Conservation (phyloP, 2,329 filamentous ascomycete species). For the Colletotrichum salicis region DNA sequence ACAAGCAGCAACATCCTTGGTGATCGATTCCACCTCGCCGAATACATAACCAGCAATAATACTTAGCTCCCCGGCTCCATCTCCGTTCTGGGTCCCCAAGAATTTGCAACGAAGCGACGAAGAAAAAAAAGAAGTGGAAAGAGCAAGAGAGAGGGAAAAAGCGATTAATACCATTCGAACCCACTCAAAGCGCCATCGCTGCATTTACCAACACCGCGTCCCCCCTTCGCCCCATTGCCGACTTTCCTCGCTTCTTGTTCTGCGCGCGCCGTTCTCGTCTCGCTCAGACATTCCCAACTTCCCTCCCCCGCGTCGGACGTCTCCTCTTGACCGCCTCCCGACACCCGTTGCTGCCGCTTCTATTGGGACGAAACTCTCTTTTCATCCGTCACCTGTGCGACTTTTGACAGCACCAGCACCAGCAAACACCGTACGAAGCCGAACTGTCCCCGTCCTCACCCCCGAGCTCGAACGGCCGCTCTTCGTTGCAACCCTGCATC, state of each 20-base stretch:
- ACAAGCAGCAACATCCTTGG: constrained; percentile 34
- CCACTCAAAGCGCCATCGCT: constrained; percentile 10
- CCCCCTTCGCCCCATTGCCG: background rate
- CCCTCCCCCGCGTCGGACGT: background rate
- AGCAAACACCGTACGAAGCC: constrained; percentile 28
- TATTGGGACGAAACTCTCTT: background rate
- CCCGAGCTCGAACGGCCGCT: constrained; percentile 22
- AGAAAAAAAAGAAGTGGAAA: constrained; percentile 22
- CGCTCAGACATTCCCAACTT: background rate
- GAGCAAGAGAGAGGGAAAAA: background rate
- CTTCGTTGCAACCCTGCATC: constrained; percentile 35
- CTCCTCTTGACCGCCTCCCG: background rate
- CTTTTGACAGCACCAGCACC: constrained; percentile 1
- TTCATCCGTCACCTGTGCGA: constrained; percentile 12
- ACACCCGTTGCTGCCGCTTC: background rate
- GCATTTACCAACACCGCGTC: constrained; percentile 15
- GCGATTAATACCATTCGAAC: constrained; percentile 24
- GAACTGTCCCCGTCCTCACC: constrained; percentile 6
- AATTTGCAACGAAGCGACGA: constrained; percentile 21
- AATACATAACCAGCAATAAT: constrained; percentile 33
- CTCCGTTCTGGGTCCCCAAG: constrained; percentile 27
- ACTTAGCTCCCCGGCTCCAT: constrained; percentile 26
- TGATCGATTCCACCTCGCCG: constrained; percentile 32
- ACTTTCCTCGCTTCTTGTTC: constrained; percentile 7
- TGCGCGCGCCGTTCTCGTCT: background rate